phyloP scores from a whole-genome alignment of 257 asterid genomes.

The Solanum etuberosum region DNA sequence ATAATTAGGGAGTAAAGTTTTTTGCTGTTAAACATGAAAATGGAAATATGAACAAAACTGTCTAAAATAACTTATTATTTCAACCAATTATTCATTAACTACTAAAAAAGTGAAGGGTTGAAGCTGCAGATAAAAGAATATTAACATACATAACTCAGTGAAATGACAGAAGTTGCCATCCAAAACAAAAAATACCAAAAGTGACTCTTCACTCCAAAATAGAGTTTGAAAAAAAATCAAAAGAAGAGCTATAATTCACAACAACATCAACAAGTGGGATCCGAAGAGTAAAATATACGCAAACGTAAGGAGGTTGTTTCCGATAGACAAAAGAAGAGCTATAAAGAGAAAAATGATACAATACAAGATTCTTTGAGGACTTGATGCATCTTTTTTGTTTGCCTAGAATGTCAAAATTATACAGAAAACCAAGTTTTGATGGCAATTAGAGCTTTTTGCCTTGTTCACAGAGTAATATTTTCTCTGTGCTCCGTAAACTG shows the following conservation, averaged over 20 bases:
- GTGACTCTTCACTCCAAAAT: not conserved
- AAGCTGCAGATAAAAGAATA: not conserved
- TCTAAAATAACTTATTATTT: not conserved
- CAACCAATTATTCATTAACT: too few species aligned
- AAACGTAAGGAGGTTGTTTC: not conserved
- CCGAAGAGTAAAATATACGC: not conserved
- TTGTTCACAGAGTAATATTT: not conserved
- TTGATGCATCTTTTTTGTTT: not conserved
- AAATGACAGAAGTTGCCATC: not conserved
- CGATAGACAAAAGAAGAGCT: not conserved
- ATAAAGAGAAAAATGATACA: not conserved
- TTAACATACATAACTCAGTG: not conserved
- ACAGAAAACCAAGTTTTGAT: not conserved
- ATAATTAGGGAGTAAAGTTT: not conserved
- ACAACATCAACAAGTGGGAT: not conserved
- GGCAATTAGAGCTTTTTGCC: not conserved
- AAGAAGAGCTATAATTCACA: not conserved
- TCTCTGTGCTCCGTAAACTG: not conserved
- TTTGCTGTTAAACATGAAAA: not conserved
- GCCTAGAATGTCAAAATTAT: not conserved
- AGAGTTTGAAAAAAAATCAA: not conserved
- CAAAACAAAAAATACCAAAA: not conserved
- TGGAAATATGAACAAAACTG: not conserved
- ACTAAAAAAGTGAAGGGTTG: not conserved
- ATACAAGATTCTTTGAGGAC: not conserved